Base-by-base conservation (phyloP, 345 rosid genomes). In the Rubroshorea leprosula region DNA sequence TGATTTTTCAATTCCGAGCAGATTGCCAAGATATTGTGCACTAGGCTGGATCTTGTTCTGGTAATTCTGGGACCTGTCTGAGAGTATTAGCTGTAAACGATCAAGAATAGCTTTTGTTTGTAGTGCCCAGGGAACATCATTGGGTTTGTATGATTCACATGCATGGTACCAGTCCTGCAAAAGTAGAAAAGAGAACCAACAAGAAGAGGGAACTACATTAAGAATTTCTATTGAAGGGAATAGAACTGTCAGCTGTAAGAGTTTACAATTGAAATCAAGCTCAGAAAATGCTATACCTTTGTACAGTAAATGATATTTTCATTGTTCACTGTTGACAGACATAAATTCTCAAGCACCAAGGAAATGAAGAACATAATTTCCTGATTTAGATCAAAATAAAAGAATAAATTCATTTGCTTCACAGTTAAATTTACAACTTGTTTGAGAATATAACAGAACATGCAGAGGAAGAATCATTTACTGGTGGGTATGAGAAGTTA, bases 41-140 rank as follows among this genome's bases (percentile, higher is more conserved):
- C 69, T 64, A 49, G 82, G 78, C 52, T 74, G 78, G 54, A 74
- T 58, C 50, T 58, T 68, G 27, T 62, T 50, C 29, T 67, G 76
- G 64, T 54, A 74, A 12, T 35, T 24, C 46, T 50, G 67, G 11
- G 70, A 62, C 65, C 65, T 73, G 22, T 71, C 72, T 41, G 67
- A 71, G 73, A 74, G 76, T 61, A 54, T 63, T 20, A 74, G 63
- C 50, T 38, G 76, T 25, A 71, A 51, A 26, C 74, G 68, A 41
- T 77, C 78, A 55, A 77, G 74, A 50, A 71, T 22, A 68, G 78
- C 68, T 66, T 74, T 77, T 53, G 82, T 52, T 55, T 74, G 76
- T 44, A 73, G 60, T 51, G 76, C 74, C 82, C 78, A 77, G 46
- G 61, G 75, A 49, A 21, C 62, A 64, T 74, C 74, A 60, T 54